Conservation (phyloP, 495 filamentous ascomycete species). For the Stereocaulon alpinum region DNA sequence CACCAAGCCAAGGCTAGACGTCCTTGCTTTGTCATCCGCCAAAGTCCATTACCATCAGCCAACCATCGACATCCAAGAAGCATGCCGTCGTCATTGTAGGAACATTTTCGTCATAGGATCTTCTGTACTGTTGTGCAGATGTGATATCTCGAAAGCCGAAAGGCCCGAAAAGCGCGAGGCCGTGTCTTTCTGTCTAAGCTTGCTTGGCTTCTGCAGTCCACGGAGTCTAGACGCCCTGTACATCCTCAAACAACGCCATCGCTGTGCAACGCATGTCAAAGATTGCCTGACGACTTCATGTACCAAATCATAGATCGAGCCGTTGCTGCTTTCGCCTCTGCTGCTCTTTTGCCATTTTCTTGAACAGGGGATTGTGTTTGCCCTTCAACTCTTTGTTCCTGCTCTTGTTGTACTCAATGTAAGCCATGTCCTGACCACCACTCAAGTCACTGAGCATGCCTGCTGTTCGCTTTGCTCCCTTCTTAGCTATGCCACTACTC, state of each 20-base stretch:
- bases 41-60: too few relatives aligned
- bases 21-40: background rate
- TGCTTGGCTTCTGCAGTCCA: background rate
- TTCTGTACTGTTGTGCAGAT: background rate
- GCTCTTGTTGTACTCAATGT: slow-evolving; percentile 75
- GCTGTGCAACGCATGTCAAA: slow-evolving; percentile 2
- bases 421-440: slow-evolving; percentile 93
- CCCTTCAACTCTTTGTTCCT: slow-evolving; percentile 74
- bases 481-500: slow-evolving; percentile 35
- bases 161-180: background rate
- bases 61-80: background rate
- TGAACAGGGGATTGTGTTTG: slow-evolving; percentile 64
- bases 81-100: background rate
- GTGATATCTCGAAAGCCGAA: background rate
- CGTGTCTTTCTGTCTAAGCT: background rate
- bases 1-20: background rate
- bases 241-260: background rate
- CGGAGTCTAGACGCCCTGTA: background rate
- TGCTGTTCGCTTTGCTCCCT: slow-evolving; percentile 63
- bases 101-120: background rate
- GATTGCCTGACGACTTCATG: background rate
- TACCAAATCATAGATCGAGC: slow-evolving; percentile 9
- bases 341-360: slow-evolving; percentile 70
- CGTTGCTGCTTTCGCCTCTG: slow-evolving; percentile 48
- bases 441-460: slow-evolving; percentile 75